phyloP scores from a whole-genome alignment of 768 basidiomycete genomes.

The Clavaria fumosa region DNA sequence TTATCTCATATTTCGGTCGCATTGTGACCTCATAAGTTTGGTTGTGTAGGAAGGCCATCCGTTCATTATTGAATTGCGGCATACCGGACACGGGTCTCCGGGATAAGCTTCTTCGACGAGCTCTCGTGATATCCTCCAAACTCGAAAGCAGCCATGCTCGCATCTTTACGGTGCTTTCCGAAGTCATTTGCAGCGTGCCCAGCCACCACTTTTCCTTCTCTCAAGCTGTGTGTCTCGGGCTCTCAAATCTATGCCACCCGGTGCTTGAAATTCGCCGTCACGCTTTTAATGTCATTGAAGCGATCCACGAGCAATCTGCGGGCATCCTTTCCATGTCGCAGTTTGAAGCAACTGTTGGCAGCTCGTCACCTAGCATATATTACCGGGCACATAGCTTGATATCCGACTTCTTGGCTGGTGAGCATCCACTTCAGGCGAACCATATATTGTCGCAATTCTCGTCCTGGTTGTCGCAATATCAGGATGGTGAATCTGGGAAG shows the following conservation, averaged over 20 bases:
- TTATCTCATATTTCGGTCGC: not conserved
- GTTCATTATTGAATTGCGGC: conserved; percentile 45
- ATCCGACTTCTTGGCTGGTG: conserved; percentile 63
- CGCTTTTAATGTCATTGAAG: conserved; percentile 66
- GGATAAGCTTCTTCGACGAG: conserved; percentile 50
- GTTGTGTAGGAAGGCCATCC: conserved; percentile 56
- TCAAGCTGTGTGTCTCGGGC: conserved; percentile 59
- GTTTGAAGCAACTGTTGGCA: conserved; percentile 60
- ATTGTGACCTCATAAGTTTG: conserved; percentile 6
- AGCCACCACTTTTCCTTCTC: conserved; percentile 52
- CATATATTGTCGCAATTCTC: conserved; percentile 57
- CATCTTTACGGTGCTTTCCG: conserved; percentile 69
- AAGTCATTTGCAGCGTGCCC: conserved; percentile 41
- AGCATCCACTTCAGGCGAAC: conserved; percentile 51
- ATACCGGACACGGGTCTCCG: conserved; percentile 40
- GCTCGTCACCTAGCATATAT: conserved; percentile 60
- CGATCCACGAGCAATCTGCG: conserved; percentile 50
- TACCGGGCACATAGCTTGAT: conserved; percentile 66
- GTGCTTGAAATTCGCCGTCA: conserved; percentile 46
- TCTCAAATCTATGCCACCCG: conserved; percentile 76
- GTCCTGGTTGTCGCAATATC: conserved; percentile 53
- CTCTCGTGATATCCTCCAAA: conserved; percentile 44
- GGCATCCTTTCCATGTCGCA: conserved; percentile 54
- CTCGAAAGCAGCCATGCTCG: conserved; percentile 39
- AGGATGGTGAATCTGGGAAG: conserved; percentile 30